phyloP scores from a whole-genome alignment of 371 early-diverging fungal genomes.

The Mucor velutinosus region DNA sequence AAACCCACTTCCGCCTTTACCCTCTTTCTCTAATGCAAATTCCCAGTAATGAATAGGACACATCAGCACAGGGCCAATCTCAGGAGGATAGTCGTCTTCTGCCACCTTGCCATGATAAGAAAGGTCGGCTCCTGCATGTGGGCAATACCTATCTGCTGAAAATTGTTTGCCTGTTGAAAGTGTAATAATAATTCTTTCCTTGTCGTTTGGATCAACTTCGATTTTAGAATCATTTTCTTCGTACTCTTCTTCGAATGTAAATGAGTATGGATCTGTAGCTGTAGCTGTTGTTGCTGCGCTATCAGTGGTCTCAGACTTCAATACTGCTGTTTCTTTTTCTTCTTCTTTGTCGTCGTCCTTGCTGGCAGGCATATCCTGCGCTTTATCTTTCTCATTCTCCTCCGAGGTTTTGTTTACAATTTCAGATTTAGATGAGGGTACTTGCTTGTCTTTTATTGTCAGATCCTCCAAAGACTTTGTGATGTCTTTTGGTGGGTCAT shows the following conservation, averaged over 20 bases:
- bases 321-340: neutral
- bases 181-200: conserved; percentile 45
- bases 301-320: neutral
- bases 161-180: conserved; percentile 43
- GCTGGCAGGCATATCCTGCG: neutral
- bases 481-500: conserved; percentile 14
- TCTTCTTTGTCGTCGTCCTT: neutral
- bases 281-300: neutral
- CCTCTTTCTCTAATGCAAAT: conserved; percentile 44
- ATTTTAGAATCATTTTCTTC: conserved; percentile 30
- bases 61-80: conserved; percentile 47
- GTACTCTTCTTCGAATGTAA: conserved; percentile 17
- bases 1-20: conserved; percentile 34
- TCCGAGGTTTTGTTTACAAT: neutral
- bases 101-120: conserved; percentile 40
- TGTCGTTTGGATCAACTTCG: conserved; percentile 40
- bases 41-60: conserved; percentile 56
- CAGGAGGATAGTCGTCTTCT: conserved; percentile 49
- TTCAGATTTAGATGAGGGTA: neutral
- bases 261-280: conserved; percentile 1
- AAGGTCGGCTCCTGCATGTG: conserved; percentile 56
- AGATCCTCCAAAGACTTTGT: neutral
- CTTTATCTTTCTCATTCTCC: neutral
- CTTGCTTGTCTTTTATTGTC: neutral
- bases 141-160: conserved; percentile 52